A percentile compares a stretch with the other conserved stretches of the same genome.
phyloP scores from a whole-genome alignment of 495 filamentous ascomycete genomes.

The Lindgomyces ingoldianus region DNA sequence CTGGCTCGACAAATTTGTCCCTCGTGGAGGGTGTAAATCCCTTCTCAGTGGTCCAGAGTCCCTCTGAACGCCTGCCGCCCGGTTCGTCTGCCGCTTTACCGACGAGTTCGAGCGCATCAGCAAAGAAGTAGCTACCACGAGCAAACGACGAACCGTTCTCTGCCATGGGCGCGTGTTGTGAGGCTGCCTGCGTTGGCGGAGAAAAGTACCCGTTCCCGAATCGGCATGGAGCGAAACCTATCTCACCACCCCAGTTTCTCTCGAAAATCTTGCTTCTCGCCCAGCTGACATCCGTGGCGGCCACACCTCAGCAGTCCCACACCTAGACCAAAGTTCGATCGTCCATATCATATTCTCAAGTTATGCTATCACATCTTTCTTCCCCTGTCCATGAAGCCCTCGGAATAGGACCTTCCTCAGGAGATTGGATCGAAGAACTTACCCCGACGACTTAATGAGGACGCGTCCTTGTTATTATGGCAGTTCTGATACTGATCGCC shows the following conservation, averaged over 20 bases:
- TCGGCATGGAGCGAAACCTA: constrained; percentile 13
- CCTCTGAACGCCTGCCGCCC: constrained; percentile 7
- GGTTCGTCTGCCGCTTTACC: constrained; percentile 36
- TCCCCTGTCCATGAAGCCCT: constrained; percentile 19
- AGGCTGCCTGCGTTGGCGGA: constrained; percentile 27
- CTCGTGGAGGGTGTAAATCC: constrained; percentile 24
- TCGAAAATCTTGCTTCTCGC: constrained; percentile 21
- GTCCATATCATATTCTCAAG: constrained; percentile 25
- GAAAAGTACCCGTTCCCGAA: constrained; percentile 33
- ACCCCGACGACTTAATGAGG: constrained; percentile 6
- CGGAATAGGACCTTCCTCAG: constrained; percentile 29
- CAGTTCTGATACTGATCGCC: constrained; percentile 23
- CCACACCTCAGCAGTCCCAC: constrained; percentile 3
- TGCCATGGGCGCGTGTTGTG: constrained; percentile 19
- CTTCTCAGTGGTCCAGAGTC: constrained; percentile 17
- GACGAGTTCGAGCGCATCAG: constrained; percentile 22
- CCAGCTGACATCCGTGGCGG: constrained; percentile 4
- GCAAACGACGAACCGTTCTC: constrained; percentile 25
- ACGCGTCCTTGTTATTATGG: constrained; percentile 16
- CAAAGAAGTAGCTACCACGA: neutral
- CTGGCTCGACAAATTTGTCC: constrained; percentile 9
- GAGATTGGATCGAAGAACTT: constrained; percentile 19
- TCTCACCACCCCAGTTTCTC: constrained; percentile 16
- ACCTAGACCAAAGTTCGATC: neutral
- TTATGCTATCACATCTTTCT: constrained; percentile 23